Conservation (phyloP, 2,329 filamentous ascomycete genomes). For the Rutstroemia sp. region DNA sequence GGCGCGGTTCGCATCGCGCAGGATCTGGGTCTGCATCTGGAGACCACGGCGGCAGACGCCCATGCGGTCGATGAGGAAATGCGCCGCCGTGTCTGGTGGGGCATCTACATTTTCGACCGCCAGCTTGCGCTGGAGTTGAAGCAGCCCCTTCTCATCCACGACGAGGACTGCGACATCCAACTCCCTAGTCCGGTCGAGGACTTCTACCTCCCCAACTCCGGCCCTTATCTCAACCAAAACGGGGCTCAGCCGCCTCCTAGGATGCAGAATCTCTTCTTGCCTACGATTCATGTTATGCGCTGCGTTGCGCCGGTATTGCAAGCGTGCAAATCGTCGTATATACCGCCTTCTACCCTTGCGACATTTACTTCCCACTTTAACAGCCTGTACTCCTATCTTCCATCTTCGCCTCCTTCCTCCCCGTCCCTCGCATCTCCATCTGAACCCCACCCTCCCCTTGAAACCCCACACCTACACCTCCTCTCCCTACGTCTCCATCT, state of each 20-base stretch:
- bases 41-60: slow-evolving; percentile 59
- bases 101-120: slow-evolving; percentile 82
- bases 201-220: slow-evolving; percentile 55
- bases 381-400: slow-evolving; percentile 30
- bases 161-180: slow-evolving; percentile 78
- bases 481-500: slow-evolving; percentile 79
- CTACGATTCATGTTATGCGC: slow-evolving; percentile 74
- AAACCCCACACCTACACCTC: slow-evolving; percentile 70
- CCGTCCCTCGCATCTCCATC: slow-evolving; percentile 60
- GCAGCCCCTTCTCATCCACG: slow-evolving; percentile 74
- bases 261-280: slow-evolving; percentile 56
- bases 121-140: slow-evolving; percentile 73
- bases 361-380: slow-evolving; percentile 75
- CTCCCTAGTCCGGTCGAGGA: slow-evolving; percentile 78
- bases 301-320: slow-evolving; percentile 68
- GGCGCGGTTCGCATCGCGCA: slow-evolving; percentile 74
- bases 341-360: slow-evolving; percentile 61
- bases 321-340: slow-evolving; percentile 58
- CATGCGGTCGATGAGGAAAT: slow-evolving; percentile 75
- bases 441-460: slow-evolving; percentile 63
- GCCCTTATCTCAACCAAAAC: slow-evolving; percentile 39
- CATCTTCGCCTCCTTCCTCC: slow-evolving; percentile 69
- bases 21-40: slow-evolving; percentile 68
- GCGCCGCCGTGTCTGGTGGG: slow-evolving; percentile 87
- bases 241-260: slow-evolving; percentile 47